These are phyloP conservation scores for Barnettozyma sp. DNA, from an alignment of 805 yeast species.

Conservation along the genomic window DNA sequence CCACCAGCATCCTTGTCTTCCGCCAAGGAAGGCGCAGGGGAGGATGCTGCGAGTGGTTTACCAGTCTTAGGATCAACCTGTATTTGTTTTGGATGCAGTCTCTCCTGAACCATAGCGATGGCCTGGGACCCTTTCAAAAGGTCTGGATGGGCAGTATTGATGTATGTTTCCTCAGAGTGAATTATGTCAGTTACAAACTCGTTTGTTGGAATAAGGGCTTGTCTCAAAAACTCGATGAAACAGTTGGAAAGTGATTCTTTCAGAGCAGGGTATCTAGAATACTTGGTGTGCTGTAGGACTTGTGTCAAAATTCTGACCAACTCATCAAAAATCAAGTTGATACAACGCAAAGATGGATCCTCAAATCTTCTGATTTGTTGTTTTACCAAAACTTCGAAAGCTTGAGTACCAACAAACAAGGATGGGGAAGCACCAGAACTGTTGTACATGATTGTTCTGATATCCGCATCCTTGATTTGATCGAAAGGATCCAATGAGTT, in stretches of 20 bases:
- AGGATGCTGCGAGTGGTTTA: constrained; percentile 49
- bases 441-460: constrained; percentile 93
- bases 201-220: constrained; percentile 77
- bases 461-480: constrained; percentile 91
- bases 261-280: constrained; percentile 82
- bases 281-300: constrained; percentile 73
- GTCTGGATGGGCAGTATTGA: constrained; percentile 97
- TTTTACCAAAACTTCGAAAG: constrained; percentile 91
- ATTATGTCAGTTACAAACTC: constrained; percentile 80
- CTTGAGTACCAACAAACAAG: constrained; percentile 93
- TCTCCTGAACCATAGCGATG: constrained; percentile 85
- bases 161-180: constrained; percentile 82
- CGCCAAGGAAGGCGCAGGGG: constrained; percentile 26
- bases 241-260: constrained; percentile 79
- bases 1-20: constrained; percentile 53
- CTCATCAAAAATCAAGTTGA: constrained; percentile 87
- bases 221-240: constrained; percentile 74
- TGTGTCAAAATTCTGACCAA: constrained; percentile 84
- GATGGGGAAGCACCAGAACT: constrained; percentile 96
- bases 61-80: constrained; percentile 88
- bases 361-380: constrained; percentile 92
- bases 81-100: constrained; percentile 62
- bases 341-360: constrained; percentile 87
- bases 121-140: constrained; percentile 92
- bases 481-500: constrained; percentile 92